phyloP scores from a whole-genome alignment of 75 land plant genomes.

The Cryptomeria japonica region DNA sequence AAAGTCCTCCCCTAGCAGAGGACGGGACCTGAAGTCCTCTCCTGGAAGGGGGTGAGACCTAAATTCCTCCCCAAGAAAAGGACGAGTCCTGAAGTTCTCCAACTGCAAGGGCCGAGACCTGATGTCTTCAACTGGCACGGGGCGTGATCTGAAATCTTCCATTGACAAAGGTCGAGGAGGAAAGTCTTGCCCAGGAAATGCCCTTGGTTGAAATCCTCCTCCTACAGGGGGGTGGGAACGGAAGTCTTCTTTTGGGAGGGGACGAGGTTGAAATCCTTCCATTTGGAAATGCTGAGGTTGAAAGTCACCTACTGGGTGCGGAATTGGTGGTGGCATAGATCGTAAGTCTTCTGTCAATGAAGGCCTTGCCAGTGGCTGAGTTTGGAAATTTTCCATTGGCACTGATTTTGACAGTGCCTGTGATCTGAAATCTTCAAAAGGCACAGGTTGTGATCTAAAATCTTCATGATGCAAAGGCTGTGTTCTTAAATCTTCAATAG shows the following conservation, averaged over 20 bases:
- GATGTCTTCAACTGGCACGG: conserved; percentile 3
- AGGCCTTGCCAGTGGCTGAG: conserved; percentile 8
- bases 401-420: neutral
- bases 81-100: neutral
- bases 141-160: conserved; percentile 9
- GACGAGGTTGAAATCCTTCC: neutral
- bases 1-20: neutral
- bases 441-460: neutral
- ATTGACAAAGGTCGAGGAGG: conserved; percentile 1
- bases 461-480: conserved; percentile 2
- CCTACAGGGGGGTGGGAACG: conserved; percentile 10
- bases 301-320: conserved; percentile 6
- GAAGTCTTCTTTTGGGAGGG: conserved; percentile 6
- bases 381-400: neutral
- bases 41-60: neutral
- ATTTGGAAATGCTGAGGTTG: neutral
- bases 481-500: neutral
- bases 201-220: conserved; percentile 12
- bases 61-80: conserved; percentile 7
- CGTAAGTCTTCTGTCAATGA: neutral
- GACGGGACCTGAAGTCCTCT: neutral
- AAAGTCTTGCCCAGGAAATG: conserved; percentile 9
- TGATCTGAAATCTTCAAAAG: conserved; percentile 6
- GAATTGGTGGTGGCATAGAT: neutral
- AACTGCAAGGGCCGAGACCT: neutral